Percentiles rank a stretch among this genome's conserved stretches.
Evolutionary conservation across 2,329 filamentous ascomycete species (phyloP).

Genomic region (Penicillium sp.): DNA sequence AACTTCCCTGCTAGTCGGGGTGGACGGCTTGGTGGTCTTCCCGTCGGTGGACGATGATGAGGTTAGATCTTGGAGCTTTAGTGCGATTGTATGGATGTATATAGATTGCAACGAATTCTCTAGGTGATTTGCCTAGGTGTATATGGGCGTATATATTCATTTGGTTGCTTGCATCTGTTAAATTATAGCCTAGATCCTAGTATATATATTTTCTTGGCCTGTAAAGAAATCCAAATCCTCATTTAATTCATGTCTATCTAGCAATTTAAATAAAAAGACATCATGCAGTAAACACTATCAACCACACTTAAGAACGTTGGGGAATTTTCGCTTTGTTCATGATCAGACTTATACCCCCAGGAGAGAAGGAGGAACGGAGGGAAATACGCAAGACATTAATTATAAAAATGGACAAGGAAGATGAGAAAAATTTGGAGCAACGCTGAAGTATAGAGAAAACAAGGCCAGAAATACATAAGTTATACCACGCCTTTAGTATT

Average conservation of each 20-base stretch:
- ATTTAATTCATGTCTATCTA: slow-evolving; percentile 15
- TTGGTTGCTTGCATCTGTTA: background rate
- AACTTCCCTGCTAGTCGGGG: slow-evolving; percentile 54
- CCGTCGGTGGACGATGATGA: slow-evolving; percentile 17
- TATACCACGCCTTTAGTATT: slow-evolving; percentile 6
- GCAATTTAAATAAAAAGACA: slow-evolving; percentile 8
- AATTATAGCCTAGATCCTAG: background rate
- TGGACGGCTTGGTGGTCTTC: slow-evolving; percentile 24
- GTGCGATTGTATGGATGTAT: background rate
- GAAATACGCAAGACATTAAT: slow-evolving; percentile 25
- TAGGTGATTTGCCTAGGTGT: background rate
- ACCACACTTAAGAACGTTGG: background rate
- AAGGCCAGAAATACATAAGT: slow-evolving; percentile 13
- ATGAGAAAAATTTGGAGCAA: slow-evolving; percentile 11
- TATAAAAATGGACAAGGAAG: slow-evolving; percentile 24
- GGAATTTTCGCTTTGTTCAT: slow-evolving; percentile 19
- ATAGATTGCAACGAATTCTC: background rate
- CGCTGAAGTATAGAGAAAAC: slow-evolving; percentile 12
- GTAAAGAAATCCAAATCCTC: background rate
- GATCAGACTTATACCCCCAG: slow-evolving; percentile 14
- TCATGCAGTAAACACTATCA: background rate
- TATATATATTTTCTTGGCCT: background rate
- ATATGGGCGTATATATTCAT: background rate
- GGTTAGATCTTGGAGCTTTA: background rate
- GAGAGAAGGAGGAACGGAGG: slow-evolving; percentile 10